These are phyloP conservation scores for Paratinospora sagittata DNA, from an alignment of 164 flowering plant species.

Conservation along the genomic window DNA sequence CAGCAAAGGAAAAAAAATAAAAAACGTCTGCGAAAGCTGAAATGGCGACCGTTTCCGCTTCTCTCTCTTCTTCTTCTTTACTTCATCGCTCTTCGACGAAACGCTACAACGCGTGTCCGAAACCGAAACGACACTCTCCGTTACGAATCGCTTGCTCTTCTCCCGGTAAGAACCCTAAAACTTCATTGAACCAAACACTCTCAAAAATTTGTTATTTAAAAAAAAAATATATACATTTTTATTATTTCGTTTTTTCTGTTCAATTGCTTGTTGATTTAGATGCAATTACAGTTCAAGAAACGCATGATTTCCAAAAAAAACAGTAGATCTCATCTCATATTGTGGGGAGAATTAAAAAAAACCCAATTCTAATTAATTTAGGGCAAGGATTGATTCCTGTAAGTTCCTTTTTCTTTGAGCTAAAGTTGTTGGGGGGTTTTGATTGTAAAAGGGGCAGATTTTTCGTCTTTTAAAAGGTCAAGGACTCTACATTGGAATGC, in stretches of 20 bases:
- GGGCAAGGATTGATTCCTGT: no score
- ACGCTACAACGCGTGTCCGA: conserved; percentile 8
- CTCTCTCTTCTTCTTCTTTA: conserved; percentile 26
- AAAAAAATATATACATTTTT: no score
- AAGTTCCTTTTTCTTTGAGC: no score
- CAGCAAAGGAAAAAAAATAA: not conserved
- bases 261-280: not conserved
- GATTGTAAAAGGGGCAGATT: no score
- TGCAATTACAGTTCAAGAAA: not conserved
- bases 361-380: no score
- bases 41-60: conserved; percentile 36
- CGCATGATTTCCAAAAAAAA: not conserved
- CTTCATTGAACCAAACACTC: not conserved
- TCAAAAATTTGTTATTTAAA: no score
- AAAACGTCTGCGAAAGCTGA: not conserved
- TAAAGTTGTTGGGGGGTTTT: no score
- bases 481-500: no score
- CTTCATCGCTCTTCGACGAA: conserved; percentile 10
- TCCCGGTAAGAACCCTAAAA: conserved; percentile 30
- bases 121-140: conserved; percentile 18
- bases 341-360: no score
- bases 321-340: no score
- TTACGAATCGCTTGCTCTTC: conserved; percentile 25
- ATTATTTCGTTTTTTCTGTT: no score
- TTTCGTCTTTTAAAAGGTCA: no score